A percentile compares a stretch with the other conserved stretches of the same genome.
These are phyloP conservation scores for Oldenlandia corymbosa DNA, from an alignment of 257 asterid genomes.

Conservation along the genomic window DNA sequence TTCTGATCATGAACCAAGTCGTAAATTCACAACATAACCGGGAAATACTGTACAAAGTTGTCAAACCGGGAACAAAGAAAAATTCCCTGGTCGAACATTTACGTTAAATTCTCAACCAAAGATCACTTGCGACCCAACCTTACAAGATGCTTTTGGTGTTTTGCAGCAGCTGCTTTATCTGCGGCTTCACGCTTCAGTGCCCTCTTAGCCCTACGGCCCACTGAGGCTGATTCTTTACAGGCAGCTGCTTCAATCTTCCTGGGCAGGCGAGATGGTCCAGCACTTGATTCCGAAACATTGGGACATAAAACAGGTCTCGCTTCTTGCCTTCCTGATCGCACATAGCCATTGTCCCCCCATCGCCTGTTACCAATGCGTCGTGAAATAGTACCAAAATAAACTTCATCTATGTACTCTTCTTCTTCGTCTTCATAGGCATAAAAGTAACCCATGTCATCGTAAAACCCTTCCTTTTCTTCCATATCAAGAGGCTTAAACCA, in stretches of 20 bases:
- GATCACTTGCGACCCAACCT: conserved; percentile 48
- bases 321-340: conserved; percentile 76
- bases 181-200: conserved; percentile 81
- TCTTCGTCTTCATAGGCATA: conserved; percentile 25
- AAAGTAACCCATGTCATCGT: conserved; percentile 45
- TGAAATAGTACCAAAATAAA: conserved; percentile 41
- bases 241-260: conserved; percentile 37
- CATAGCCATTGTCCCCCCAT: conserved; percentile 86
- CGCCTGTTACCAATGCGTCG: conserved; percentile 65
- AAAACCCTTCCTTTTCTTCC: conserved; percentile 51
- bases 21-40: conserved; percentile 7
- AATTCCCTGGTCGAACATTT: background rate
- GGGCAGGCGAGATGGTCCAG: conserved; percentile 69
- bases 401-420: conserved; percentile 49
- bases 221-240: conserved; percentile 27
- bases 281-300: conserved; percentile 25
- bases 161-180: conserved; percentile 65
- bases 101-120: background rate
- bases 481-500: conserved; percentile 73
- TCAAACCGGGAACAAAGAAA: conserved; percentile 3
- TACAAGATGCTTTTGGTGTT: conserved; percentile 54
- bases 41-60: conserved; percentile 16
- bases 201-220: conserved; percentile 86
- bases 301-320: conserved; percentile 53
- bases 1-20: background rate